Evolutionary conservation across 306 rosid genomes (phyloP), one percentile per base, ranked within the genome.

Genomic region (Rubus idaeus): DNA sequence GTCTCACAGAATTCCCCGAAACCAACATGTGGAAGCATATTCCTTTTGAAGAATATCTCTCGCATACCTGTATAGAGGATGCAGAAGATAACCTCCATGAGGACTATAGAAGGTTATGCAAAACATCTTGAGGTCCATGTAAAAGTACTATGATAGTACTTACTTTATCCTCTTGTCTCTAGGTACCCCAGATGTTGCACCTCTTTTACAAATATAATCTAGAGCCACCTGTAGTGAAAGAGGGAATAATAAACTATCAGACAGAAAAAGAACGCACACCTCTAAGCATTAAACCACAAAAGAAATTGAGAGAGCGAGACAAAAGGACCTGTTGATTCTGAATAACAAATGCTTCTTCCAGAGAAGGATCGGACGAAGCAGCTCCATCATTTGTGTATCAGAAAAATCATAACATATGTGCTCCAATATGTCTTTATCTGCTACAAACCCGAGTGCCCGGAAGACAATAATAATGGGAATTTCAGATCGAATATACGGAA

Each of bases 1-100:
- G 99, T 95, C 88, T 95, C 99, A 51, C 99, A 95, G 82, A 84
- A 95, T 77, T 95, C 99, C 56, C 91, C 94, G 14, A 88, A 87
- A 62, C 98, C 99, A 42, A 95, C 99, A 77, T 95, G 99, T 58
- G 99, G 99, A 87, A 95, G 99, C 98, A 91, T 95, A n/a, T 90
- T 92, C 99, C 91, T 89, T 91, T 76, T 95, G 99, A 76, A 92
- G 98, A 78, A 95, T 95, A 83, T 95, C 99, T 87, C 89, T 95
- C 2, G 99, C 99, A 87, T 95, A 92, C 88, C 97, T 92, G 70
- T 50, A 77, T 30, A 51, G 71, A 76, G 12, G 71, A 82, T 55
- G 69, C 62, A 85, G 21, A 75, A 64, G 78, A 57, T 65, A 71
- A 56, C 49, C 39, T 75, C 47, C 60, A 69, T 72, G 57, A 83